These are phyloP conservation scores for Diaporthe nobilis DNA, from an alignment of 2,329 filamentous ascomycete species.

Conservation along the genomic window DNA sequence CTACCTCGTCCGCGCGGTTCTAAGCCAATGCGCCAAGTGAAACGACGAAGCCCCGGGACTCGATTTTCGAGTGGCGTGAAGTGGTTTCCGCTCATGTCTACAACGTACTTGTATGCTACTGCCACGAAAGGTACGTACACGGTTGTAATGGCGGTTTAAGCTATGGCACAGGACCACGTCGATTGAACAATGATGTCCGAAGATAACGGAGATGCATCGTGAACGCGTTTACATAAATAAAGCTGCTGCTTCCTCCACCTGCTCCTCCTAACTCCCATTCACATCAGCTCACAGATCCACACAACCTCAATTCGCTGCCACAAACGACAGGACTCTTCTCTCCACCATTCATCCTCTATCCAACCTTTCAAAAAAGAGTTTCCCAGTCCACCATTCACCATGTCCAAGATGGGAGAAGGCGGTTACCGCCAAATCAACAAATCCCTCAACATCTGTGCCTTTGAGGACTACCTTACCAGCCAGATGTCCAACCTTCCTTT, in stretches of 20 bases:
- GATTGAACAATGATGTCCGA: background rate
- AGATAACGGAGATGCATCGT: background rate
- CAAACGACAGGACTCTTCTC: background rate
- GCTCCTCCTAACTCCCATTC: background rate
- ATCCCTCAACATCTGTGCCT: slow-evolving; percentile 60
- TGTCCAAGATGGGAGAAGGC: slow-evolving; percentile 43
- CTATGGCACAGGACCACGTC: background rate
- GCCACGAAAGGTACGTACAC: background rate
- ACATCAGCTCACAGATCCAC: background rate
- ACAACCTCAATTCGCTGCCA: background rate
- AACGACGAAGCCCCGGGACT: background rate
- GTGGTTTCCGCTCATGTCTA: background rate
- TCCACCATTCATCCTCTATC: background rate
- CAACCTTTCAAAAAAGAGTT: background rate
- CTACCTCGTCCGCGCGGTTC: background rate
- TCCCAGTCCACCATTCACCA: slow-evolving; percentile 3
- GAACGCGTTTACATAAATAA: background rate
- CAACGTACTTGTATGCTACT: background rate
- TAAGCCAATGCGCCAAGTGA: background rate
- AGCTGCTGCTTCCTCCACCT: too few relatives aligned
- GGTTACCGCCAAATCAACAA: slow-evolving; percentile 64
- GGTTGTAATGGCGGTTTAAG: too few relatives aligned
- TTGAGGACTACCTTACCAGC: slow-evolving; percentile 61
- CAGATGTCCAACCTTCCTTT: slow-evolving; percentile 55
- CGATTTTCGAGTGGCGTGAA: background rate